These are phyloP conservation scores for Amaranthus palmeri DNA, from an alignment of 148 eudicot genomes.

Conservation along the genomic window DNA sequence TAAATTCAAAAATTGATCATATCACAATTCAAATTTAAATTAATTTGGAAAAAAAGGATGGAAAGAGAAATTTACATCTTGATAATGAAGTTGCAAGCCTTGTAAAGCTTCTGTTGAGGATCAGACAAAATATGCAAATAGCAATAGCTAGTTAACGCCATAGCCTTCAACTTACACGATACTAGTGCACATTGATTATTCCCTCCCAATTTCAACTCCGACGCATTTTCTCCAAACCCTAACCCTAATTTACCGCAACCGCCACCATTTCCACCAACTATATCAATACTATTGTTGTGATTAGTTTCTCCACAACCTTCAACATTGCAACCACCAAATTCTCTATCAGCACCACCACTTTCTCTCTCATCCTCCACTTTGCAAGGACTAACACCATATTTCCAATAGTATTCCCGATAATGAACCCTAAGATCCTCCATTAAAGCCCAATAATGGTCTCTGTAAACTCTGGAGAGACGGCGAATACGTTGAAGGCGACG, in stretches of 20 bases:
- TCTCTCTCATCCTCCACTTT: slow-evolving; percentile 28
- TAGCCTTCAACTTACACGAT: slow-evolving; percentile 49
- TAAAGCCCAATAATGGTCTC: slow-evolving; percentile 47
- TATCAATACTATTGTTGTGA: neutral
- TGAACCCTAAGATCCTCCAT: slow-evolving; percentile 46
- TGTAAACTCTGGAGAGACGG: slow-evolving; percentile 35
- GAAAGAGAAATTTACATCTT: slow-evolving; percentile 29
- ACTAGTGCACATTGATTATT: slow-evolving; percentile 32
- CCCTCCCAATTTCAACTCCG: slow-evolving; percentile 23
- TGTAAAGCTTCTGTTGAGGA: slow-evolving; percentile 49
- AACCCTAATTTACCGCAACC: slow-evolving; percentile 32
- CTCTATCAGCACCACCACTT: slow-evolving; percentile 11
- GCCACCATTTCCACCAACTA: slow-evolving; percentile 2
- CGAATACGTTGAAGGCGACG: slow-evolving; percentile 34
- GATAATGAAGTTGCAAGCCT: slow-evolving; percentile 45
- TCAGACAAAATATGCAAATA: slow-evolving; percentile 51
- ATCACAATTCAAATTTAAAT: neutral
- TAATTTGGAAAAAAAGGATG: neutral
- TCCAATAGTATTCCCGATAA: slow-evolving; percentile 43
- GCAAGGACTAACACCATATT: slow-evolving; percentile 40
- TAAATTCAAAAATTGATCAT: neutral
- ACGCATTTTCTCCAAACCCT: slow-evolving; percentile 30
- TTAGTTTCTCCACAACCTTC: slow-evolving; percentile 17
- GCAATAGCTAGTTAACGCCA: slow-evolving; percentile 54
- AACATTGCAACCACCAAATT: slow-evolving; percentile 1